Evolutionary conservation across 108 stramenopile genomes (phyloP).

Genomic region (Pseudonitzschia pungens): DNA sequence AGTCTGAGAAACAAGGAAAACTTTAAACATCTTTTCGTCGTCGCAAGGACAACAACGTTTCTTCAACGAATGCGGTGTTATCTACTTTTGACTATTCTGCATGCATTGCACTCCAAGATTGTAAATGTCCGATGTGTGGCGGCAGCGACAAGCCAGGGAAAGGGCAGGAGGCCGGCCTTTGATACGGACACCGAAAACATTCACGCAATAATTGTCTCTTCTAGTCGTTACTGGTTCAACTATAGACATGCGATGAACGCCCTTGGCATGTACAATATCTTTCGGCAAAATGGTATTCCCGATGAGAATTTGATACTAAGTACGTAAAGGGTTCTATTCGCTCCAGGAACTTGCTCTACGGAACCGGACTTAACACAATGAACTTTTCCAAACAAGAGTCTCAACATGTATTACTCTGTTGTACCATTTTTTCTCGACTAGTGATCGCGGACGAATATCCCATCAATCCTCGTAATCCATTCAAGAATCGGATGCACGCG

Average conservation of each 20-base stretch:
- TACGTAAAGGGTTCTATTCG: not conserved
- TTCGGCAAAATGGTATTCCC: conserved; percentile 58
- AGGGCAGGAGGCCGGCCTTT: not conserved
- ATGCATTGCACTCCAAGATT: not conserved
- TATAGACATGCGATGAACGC: conserved; percentile 92
- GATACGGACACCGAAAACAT: conserved; percentile 20
- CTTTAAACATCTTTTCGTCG: not conserved
- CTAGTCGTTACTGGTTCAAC: conserved; percentile 91
- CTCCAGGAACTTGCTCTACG: not conserved
- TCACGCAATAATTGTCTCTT: conserved; percentile 79
- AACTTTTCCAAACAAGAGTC: not conserved
- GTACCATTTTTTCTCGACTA: not conserved
- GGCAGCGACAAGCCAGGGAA: not conserved
- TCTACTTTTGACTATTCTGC: not conserved
- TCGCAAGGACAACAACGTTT: not conserved
- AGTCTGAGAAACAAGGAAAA: not conserved
- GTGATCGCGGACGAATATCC: conserved; percentile 89
- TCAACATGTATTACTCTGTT: not conserved
- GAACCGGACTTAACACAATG: too few species aligned
- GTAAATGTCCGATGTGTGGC: not conserved
- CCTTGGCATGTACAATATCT: conserved; percentile 70
- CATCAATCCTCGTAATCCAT: conserved; percentile 69
- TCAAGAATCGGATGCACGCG: conserved; percentile 63
- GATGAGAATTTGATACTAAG: conserved; percentile 84
- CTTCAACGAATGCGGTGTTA: not conserved